Percentiles rank a stretch among this genome's conserved stretches.
phyloP scores from a whole-genome alignment of 1,284 basidiomycete species.

The Fomitopsis betulina region DNA sequence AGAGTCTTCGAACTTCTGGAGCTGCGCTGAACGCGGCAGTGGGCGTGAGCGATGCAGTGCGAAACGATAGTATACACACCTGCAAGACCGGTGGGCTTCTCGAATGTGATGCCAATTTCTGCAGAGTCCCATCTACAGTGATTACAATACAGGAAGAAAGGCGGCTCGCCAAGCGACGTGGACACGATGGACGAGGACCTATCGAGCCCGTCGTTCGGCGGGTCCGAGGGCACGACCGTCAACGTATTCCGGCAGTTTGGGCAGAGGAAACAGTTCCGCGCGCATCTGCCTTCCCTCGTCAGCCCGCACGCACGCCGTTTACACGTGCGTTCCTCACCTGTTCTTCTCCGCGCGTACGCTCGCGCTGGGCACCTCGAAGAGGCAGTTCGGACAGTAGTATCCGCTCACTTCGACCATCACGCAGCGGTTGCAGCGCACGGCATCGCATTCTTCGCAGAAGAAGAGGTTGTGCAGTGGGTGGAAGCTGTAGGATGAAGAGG shows the following conservation, averaged over 20 bases:
- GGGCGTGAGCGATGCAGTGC: not conserved
- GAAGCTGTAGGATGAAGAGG: constrained; percentile 72
- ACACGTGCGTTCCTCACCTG: constrained; percentile 43
- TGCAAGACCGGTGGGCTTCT: constrained; percentile 93
- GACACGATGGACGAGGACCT: constrained; percentile 43
- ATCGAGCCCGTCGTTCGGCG: constrained; percentile 58
- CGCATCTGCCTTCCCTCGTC: constrained; percentile 60
- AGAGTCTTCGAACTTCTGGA: constrained; percentile 85
- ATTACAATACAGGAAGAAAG: constrained; percentile 89
- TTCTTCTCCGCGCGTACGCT: constrained; percentile 96
- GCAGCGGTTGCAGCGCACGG: constrained; percentile 89
- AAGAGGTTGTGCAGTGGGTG: constrained; percentile 84
- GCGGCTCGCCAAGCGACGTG: constrained; percentile 70
- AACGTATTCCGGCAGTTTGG: constrained; percentile 89
- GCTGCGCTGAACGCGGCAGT: constrained; percentile 56
- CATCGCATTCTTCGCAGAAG: constrained; percentile 99
- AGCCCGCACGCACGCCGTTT: not conserved
- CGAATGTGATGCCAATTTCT: constrained; percentile 87
- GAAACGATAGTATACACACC: constrained; percentile 43
- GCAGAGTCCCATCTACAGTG: constrained; percentile 95
- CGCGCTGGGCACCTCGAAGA: constrained; percentile 98
- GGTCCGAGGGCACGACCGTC: constrained; percentile 84
- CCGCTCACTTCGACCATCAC: constrained; percentile 91
- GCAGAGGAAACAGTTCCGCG: constrained; percentile 95
- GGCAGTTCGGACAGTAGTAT: constrained; percentile 97